A percentile compares a stretch with the other conserved stretches of the same genome.
Conservation (phyloP, 2,329 filamentous ascomycete genomes). For the Fusarium veterinarium region DNA sequence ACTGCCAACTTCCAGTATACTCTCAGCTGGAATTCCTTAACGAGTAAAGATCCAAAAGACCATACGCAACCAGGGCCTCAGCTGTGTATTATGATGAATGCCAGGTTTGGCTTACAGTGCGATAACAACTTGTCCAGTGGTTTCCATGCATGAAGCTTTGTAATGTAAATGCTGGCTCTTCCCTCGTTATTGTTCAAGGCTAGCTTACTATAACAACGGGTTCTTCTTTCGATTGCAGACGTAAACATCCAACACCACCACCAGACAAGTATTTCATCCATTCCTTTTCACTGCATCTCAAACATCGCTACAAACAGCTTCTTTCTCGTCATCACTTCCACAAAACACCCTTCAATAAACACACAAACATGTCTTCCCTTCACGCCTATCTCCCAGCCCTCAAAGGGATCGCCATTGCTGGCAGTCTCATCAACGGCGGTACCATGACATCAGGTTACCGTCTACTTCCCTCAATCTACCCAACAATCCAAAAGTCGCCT, state of each 20-base stretch:
- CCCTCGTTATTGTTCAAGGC: accelerated
- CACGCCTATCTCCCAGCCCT: conserved; percentile 14
- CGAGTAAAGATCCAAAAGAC: background rate
- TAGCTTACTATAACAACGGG: background rate
- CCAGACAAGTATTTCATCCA: too few relatives aligned
- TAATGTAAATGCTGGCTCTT: background rate
- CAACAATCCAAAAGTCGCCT: conserved; percentile 18
- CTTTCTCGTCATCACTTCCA: accelerated
- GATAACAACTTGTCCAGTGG: background rate
- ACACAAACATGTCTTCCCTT: background rate
- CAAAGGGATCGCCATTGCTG: conserved; percentile 28
- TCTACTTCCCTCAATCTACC: conserved; percentile 30
- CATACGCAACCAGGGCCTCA: too few relatives aligned
- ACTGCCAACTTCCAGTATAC: background rate
- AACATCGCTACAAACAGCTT: background rate
- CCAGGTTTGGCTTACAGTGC: background rate
- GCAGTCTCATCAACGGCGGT: conserved; percentile 34
- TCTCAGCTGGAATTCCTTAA: background rate
- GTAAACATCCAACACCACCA: accelerated
- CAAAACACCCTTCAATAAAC: too few relatives aligned
- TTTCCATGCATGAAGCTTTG: background rate
- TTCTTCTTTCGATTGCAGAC: background rate
- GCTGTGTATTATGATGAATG: background rate
- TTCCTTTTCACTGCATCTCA: background rate
- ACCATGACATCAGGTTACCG: conserved; percentile 36